phyloP scores from a whole-genome alignment of 345 rosid genomes.

The Orychophragmus violaceus region DNA sequence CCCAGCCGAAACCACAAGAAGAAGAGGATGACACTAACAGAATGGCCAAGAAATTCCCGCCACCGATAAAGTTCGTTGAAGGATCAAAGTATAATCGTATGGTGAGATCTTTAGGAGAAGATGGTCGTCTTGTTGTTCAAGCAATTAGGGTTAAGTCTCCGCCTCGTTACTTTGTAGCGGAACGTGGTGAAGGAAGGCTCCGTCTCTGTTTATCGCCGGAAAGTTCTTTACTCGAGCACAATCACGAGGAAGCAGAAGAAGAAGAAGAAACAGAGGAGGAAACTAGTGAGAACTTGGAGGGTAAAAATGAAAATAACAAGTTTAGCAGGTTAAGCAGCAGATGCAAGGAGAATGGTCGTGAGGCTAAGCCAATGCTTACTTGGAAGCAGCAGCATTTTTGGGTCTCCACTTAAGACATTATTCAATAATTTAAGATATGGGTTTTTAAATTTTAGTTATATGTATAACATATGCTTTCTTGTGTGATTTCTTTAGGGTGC shows the following conservation, averaged over 20 bases:
- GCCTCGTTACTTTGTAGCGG: conserved; percentile 42
- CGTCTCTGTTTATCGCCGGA: conserved; percentile 38
- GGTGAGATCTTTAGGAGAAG: conserved; percentile 51
- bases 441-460: background rate
- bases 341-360: conserved; percentile 51
- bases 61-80: conserved; percentile 67
- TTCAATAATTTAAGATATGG: background rate
- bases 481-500: conserved; percentile 5
- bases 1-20: conserved; percentile 4
- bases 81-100: conserved; percentile 39
- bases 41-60: conserved; percentile 41
- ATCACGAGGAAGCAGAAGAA: background rate
- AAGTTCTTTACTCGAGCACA: background rate
- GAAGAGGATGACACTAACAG: background rate
- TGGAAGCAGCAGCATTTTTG: conserved; percentile 49
- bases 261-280: conserved; percentile 32
- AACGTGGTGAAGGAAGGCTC: conserved; percentile 73
- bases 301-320: conserved; percentile 38
- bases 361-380: conserved; percentile 37
- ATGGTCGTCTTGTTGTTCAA: conserved; percentile 64
- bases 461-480: background rate
- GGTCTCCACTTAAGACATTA: conserved; percentile 42
- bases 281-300: conserved; percentile 27
- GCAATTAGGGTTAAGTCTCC: conserved; percentile 37
- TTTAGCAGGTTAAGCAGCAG: conserved; percentile 35